phyloP scores from a whole-genome alignment of 1,139 yeast species.

The Citeromyces siamensis region DNA sequence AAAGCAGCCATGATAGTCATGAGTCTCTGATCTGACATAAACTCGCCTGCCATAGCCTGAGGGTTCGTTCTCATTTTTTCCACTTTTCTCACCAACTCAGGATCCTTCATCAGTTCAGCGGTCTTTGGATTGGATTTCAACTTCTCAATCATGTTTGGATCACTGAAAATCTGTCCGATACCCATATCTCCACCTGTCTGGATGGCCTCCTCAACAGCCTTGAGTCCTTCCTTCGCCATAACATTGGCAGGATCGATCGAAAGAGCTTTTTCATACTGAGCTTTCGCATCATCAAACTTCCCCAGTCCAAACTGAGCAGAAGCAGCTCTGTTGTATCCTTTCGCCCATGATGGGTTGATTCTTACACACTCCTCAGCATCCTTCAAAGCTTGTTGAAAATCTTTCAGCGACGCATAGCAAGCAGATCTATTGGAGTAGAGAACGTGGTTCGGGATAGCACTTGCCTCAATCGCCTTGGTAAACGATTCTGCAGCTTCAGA shows the following conservation, averaged over 20 bases:
- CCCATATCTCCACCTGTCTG: constrained; percentile 60
- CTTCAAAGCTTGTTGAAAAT: constrained; percentile 59
- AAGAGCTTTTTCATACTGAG: constrained; percentile 68
- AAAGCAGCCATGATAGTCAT: constrained; percentile 83
- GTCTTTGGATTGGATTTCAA: constrained; percentile 82
- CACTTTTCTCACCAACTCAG: constrained; percentile 66
- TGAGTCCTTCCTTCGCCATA: constrained; percentile 79
- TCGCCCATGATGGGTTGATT: constrained; percentile 81
- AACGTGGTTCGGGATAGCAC: constrained; percentile 77
- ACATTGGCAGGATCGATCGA: constrained; percentile 73
- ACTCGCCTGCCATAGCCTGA: constrained; percentile 48
- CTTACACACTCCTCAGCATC: constrained; percentile 80
- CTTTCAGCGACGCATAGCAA: constrained; percentile 66
- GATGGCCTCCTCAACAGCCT: constrained; percentile 51
- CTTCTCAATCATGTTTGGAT: constrained; percentile 67
- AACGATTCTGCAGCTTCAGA: constrained; percentile 69
- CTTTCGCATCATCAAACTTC: constrained; percentile 56
- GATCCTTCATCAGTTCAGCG: constrained; percentile 77
- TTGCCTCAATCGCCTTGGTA: constrained; percentile 80
- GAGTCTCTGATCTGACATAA: constrained; percentile 70
- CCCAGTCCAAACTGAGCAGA: constrained; percentile 88
- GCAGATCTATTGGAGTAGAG: constrained; percentile 93
- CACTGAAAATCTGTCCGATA: constrained; percentile 62
- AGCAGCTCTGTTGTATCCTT: constrained; percentile 89
- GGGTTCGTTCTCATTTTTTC: constrained; percentile 62